phyloP scores from a whole-genome alignment of 2,329 filamentous ascomycete species.

The Bertia moriformis region DNA sequence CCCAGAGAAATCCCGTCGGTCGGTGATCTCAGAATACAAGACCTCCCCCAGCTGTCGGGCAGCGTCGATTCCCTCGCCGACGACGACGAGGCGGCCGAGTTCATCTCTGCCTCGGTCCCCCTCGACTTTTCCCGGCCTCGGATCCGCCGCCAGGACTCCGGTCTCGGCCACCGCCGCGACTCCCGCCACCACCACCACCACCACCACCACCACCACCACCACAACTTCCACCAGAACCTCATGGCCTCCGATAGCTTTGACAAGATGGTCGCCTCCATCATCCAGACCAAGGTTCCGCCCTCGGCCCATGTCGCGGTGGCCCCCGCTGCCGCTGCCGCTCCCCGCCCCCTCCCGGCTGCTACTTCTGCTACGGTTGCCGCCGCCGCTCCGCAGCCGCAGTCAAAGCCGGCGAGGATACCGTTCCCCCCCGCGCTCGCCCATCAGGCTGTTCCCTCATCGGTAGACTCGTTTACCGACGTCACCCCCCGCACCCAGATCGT shows the following conservation, averaged over 20 bases:
- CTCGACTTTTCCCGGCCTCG: slow-evolving; percentile 51
- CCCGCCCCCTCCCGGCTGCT: slow-evolving; percentile 39
- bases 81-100: slow-evolving; percentile 50
- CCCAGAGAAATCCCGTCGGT: slow-evolving; percentile 29
- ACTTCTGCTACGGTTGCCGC: slow-evolving; percentile 24
- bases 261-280: slow-evolving; percentile 86
- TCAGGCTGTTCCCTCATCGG: slow-evolving; percentile 14
- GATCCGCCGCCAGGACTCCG: slow-evolving; percentile 57
- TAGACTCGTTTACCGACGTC: slow-evolving; percentile 37
- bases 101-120: slow-evolving; percentile 34
- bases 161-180: slow-evolving; percentile 55
- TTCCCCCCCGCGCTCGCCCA: too few species aligned
- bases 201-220: too few species aligned
- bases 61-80: slow-evolving; percentile 64
- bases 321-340: slow-evolving; percentile 13
- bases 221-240: too few species aligned
- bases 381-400: slow-evolving; percentile 1
- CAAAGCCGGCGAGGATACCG: not conserved
- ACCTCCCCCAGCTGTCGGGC: slow-evolving; percentile 59
- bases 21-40: slow-evolving; percentile 27
- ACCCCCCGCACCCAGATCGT: slow-evolving; percentile 46
- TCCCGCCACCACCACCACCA: too few species aligned
- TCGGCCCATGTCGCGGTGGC: slow-evolving; percentile 30
- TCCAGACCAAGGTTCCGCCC: slow-evolving; percentile 68
- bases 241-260: slow-evolving; percentile 82